A percentile compares a stretch with the other conserved stretches of the same genome.
phyloP scores from a whole-genome alignment of 2,329 filamentous ascomycete species.

The Rasamsonia emersonii region DNA sequence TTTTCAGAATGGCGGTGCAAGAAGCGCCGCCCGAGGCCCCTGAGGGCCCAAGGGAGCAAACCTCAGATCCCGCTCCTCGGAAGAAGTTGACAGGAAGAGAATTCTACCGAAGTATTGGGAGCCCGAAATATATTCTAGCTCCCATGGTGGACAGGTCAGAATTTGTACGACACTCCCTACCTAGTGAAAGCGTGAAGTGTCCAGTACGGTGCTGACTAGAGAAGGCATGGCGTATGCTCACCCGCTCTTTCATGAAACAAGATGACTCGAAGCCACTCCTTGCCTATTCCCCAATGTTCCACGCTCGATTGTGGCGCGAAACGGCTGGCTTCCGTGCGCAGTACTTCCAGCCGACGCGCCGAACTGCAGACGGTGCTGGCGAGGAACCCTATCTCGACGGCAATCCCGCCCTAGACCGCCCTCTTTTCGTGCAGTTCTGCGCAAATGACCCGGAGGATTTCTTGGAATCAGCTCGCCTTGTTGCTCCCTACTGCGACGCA shows the following conservation, averaged over 20 bases:
- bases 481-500: conserved; percentile 83
- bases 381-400: conserved; percentile 64
- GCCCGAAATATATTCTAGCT: conserved; percentile 80
- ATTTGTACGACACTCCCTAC: conserved; percentile 58
- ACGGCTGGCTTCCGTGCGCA: conserved; percentile 65
- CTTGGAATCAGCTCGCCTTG: conserved; percentile 60
- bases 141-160: conserved; percentile 99
- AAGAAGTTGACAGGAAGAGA: conserved; percentile 70
- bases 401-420: conserved; percentile 73
- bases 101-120: conserved; percentile 92
- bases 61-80: conserved; percentile 9
- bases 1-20: conserved; percentile 21
- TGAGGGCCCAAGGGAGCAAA: conserved; percentile 10
- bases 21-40: conserved; percentile 12
- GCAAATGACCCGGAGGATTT: conserved; percentile 41
- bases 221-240: conserved; percentile 96
- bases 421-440: conserved; percentile 94
- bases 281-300: conserved; percentile 93
- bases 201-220: no score
- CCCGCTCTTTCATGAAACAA: conserved; percentile 77
- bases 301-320: conserved; percentile 79
- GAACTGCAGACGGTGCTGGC: conserved; percentile 19
- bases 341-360: conserved; percentile 65
- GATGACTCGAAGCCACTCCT: conserved; percentile 59
- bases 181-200: no score